phyloP scores from a whole-genome alignment of 495 filamentous ascomycete species.

The Zalerion maritima region DNA sequence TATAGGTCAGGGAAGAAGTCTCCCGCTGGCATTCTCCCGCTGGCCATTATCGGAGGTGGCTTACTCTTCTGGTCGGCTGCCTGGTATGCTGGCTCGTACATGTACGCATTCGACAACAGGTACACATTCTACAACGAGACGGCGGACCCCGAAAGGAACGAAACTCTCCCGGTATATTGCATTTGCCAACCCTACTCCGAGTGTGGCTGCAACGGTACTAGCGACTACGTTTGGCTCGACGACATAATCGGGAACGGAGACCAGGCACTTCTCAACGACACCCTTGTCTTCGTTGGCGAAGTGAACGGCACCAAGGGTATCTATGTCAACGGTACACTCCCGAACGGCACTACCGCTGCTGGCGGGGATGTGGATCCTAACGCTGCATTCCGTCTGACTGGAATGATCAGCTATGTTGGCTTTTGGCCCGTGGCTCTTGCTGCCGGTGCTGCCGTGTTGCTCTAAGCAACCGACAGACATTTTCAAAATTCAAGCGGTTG shows the following conservation, averaged over 20 bases:
- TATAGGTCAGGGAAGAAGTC: constrained; percentile 49
- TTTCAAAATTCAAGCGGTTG: too few species aligned
- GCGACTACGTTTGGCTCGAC: constrained; percentile 39
- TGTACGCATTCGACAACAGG: constrained; percentile 49
- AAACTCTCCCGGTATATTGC: constrained; percentile 59
- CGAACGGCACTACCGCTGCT: constrained; percentile 64
- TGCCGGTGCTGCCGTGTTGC: too few species aligned
- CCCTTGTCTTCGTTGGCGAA: constrained; percentile 43
- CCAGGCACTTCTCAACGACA: constrained; percentile 42
- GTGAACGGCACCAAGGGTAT: constrained; percentile 61
- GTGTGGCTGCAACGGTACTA: constrained; percentile 72
- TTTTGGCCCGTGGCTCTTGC: too few species aligned
- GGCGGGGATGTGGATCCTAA: constrained; percentile 35
- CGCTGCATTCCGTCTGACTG: too few species aligned
- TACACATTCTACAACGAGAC: constrained; percentile 48
- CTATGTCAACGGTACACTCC: constrained; percentile 71
- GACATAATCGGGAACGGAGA: constrained; percentile 51
- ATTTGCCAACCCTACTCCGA: constrained; percentile 52
- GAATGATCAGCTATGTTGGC: too few species aligned
- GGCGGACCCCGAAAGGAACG: constrained; percentile 32
- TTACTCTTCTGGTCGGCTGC: constrained; percentile 40
- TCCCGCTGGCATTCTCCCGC: constrained; percentile 38
- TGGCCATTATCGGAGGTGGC: constrained; percentile 38
- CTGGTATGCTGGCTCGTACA: constrained; percentile 50
- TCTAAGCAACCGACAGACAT: too few species aligned